Conservation (phyloP, 345 rosid genomes). For the Lepidium aucheri region DNA sequence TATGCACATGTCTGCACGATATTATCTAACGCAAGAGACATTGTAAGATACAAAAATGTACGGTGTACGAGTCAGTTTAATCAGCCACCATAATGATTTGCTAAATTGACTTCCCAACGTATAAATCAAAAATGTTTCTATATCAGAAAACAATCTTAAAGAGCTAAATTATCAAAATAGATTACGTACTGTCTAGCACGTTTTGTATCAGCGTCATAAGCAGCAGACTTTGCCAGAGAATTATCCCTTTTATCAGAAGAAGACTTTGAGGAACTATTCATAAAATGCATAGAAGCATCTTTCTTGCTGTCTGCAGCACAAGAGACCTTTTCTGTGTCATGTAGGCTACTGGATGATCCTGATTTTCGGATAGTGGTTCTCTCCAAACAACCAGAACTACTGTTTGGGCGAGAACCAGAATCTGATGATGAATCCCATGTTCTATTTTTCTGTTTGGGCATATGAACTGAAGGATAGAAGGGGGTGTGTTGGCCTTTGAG, state of each 20-base stretch:
- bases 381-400: conserved; percentile 41
- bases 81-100: not conserved
- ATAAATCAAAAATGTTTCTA: not conserved
- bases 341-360: conserved; percentile 36
- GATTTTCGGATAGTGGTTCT: conserved; percentile 34
- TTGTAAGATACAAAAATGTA: not conserved
- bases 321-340: conserved; percentile 38
- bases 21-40: not conserved
- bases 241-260: conserved; percentile 29
- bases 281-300: conserved; percentile 31
- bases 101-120: not conserved
- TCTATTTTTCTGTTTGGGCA: conserved; percentile 42
- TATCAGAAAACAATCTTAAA: not conserved
- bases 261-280: conserved; percentile 36
- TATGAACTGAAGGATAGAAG: conserved; percentile 35
- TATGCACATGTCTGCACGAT: not conserved
- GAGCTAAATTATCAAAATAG: not conserved
- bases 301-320: conserved; percentile 38
- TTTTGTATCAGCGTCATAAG: conserved; percentile 54
- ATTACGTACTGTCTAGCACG: conserved; percentile 80
- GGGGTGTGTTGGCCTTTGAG: conserved; percentile 27
- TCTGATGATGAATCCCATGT: conserved; percentile 47
- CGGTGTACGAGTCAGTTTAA: not conserved
- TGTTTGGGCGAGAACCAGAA: conserved; percentile 27
- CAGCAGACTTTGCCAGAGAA: conserved; percentile 29